Evolutionary conservation across 805 yeast species (phyloP), one percentile per base, ranked within the genome.

Genomic region (Sungouiella blattae): DNA sequence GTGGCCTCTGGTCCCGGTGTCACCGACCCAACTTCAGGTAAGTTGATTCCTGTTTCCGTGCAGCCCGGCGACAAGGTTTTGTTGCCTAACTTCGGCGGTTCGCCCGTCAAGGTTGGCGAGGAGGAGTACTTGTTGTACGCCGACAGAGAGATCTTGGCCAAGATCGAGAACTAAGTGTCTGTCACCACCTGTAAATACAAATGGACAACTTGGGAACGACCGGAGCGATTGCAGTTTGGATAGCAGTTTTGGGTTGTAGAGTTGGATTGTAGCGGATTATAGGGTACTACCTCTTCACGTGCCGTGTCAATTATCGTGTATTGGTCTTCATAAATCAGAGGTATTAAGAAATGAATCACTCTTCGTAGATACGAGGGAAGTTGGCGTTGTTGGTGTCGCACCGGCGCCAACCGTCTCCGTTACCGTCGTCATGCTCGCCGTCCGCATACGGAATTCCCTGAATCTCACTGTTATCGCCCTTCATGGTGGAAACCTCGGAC

Each of bases 1-100:
- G 67, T 91, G 47, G 91, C 98, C 40, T 87, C 89, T 46, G 98
- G 98, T 43, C 98, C 98, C 36, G 98, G 98, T 50, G 73, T 77
- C 58, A 68, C 81, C 40, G 83, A 84, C 67, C 68, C 75, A 40
- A 76, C 80, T 39, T 57, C 67, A 30, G 98, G 98, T 47, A 71
- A 80, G 55, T 62, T 79, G 46, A 72, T 87, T 37, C 72, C 79
- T 35, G 80, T 89, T 41, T 72, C 81, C 49, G 96, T 93, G 40
- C 70, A 78, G 58, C 79, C 85, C 30, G 98, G 98, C 53, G 98
- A 93, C 71, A 80, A 82, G 54, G 98, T 93, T 31, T 72, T 93
- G 71, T 87, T 93, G 58, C 98, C 98, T 47, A 78, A 83, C 40
- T 91, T 84, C 51, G 98, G 98, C 43, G 98, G 98, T 39, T 79